Conservation (phyloP, 805 yeast genomes). For the Yarrowia osloensis region DNA sequence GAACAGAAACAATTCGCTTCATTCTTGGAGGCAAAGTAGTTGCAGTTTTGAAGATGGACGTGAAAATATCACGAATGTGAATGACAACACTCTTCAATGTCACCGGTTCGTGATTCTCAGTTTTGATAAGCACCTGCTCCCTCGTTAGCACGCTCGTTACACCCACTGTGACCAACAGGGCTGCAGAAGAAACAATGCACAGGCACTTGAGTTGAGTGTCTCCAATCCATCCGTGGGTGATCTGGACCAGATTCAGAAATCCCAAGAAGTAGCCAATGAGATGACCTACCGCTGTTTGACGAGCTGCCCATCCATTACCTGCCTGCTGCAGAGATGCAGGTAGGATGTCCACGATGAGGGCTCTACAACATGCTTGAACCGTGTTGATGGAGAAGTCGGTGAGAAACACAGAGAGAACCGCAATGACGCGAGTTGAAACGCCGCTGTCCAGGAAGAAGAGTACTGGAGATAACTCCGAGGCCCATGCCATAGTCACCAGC, state of each 20-base stretch:
- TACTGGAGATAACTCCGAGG: constrained; percentile 46
- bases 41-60: constrained; percentile 32
- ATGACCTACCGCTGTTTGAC: constrained; percentile 63
- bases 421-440: constrained; percentile 41
- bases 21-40: constrained; percentile 52
- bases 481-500: constrained; percentile 49
- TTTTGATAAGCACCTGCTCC: constrained; percentile 42
- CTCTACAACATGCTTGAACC: constrained; percentile 66
- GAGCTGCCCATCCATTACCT: constrained; percentile 70
- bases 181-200: constrained; percentile 48
- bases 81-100: neutral
- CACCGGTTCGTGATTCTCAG: neutral
- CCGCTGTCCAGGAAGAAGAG: constrained; percentile 35
- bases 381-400: constrained; percentile 61
- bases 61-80: constrained; percentile 20
- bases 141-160: constrained; percentile 48
- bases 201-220: constrained; percentile 56
- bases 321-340: constrained; percentile 57
- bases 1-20: constrained; percentile 54
- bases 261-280: constrained; percentile 60
- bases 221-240: constrained; percentile 47
- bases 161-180: constrained; percentile 48
- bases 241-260: constrained; percentile 47
- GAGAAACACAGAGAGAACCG: constrained; percentile 55
- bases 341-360: constrained; percentile 62